Conservation (phyloP, 2,329 filamentous ascomycete genomes). For the Hymenoscyphus linearis region DNA sequence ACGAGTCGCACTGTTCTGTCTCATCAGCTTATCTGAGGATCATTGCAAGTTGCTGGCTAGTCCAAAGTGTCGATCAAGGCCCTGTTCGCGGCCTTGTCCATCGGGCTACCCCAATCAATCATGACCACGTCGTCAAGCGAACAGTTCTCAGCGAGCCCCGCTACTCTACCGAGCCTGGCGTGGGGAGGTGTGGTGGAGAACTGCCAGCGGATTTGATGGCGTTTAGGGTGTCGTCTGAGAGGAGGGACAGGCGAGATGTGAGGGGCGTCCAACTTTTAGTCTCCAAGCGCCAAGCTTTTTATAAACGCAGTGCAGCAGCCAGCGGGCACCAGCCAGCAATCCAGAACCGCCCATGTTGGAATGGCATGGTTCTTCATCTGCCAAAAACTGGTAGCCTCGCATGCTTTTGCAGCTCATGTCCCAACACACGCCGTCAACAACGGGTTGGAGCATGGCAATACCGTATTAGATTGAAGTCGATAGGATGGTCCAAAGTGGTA, state of each 20-base stretch:
- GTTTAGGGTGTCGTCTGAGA: constrained; percentile 11
- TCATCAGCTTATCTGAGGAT: constrained; percentile 22
- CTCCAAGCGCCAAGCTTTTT: constrained; percentile 20
- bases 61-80: constrained; percentile 17
- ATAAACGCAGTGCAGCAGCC: constrained; percentile 23
- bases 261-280: constrained; percentile 14
- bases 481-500: too few relatives aligned
- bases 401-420: not conserved
- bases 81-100: constrained; percentile 14
- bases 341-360: not conserved
- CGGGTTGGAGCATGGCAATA: not conserved
- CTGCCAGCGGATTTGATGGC: constrained; percentile 7
- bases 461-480: too few relatives aligned
- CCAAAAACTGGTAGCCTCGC: not conserved
- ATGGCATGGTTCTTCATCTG: not conserved
- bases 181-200: not conserved
- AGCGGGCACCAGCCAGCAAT: constrained; percentile 5
- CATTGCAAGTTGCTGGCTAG: constrained; percentile 1
- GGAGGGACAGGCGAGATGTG: not conserved
- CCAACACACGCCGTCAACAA: not conserved
- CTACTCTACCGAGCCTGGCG: constrained; percentile 8
- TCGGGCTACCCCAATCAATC: constrained; percentile 28
- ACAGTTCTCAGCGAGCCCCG: constrained; percentile 11
- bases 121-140: constrained; percentile 27
- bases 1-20: constrained; percentile 6